Base-by-base conservation (phyloP, 768 basidiomycete genomes). In the Phallus indusiatus region DNA sequence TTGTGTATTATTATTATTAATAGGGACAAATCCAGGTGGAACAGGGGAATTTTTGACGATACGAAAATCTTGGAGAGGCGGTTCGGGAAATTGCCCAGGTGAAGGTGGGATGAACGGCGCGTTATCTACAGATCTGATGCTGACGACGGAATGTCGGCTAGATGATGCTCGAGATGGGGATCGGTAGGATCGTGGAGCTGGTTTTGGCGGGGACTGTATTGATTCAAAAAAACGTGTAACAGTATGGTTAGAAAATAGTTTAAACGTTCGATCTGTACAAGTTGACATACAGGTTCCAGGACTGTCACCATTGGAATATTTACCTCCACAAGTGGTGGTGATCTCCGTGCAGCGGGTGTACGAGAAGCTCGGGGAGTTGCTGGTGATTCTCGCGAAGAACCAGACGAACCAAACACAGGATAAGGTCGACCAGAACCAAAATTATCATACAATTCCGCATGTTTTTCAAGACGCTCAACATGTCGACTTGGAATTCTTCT, bases 371-470 rank as follows among this genome's bases (percentile, higher is more conserved):
- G 51, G 18, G 24, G 34, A 14, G 24, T 35, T 52, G 24, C 5
- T 52, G 24, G 16, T 12, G 18, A 35, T 16, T 35, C 51, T 28
- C 51, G 16, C 51, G 24, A 28, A 28, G 51, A 35, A 14, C 17
- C 24, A 14, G 51, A 52, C 18, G 51, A 35, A 12, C 14, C 14
- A 6, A 6, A 35, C 8, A 14, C 5, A 7, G 34, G 51, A 52
- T 35, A 28, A 54, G 48, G 14, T 42, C 42, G 24, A 11, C 53
- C 53, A 17, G 54, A 28, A 34, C 59, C 53, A 34, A 60, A 56
- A 6, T 33, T 34, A 33, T 49, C 53, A 53, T 60, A 59, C 57
- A 59, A 20, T 20, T 33, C 55, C 47, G 59, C 59, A 11, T 56
- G 55, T 42, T 56, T 55, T 34, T 60, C 53, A 12, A 60, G 59